Base-by-base conservation (phyloP, 495 filamentous ascomycete genomes). In the Hypoxylon cercidicola region DNA sequence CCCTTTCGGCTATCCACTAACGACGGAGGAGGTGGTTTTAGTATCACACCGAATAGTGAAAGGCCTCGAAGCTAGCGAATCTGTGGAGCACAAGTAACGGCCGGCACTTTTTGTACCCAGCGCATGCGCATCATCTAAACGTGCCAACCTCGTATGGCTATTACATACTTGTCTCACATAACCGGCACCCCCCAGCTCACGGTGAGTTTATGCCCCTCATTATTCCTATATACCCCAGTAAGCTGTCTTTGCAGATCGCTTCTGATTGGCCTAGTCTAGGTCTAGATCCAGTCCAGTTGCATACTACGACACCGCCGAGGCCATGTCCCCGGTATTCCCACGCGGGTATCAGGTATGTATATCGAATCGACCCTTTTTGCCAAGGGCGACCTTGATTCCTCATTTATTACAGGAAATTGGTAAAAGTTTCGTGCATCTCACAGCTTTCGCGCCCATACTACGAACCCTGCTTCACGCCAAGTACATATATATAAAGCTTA, bases 201-300 rank as follows among this genome's bases (percentile, higher is more conserved):
- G 40, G 44, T 30, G 50, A 43, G 32, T 56, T 57, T 45, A 61
- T 60, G 63, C 63, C 62, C 62, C 62, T 55, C 56, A 60, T 59
- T 7, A 58, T 51, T 58, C 19, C 48, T 16, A 21, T 51, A 60
- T 32, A 66, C 55, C 55, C 62, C 44, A 30, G 62, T 46, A 41
- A 55, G 25, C 25, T 37, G 39, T 30, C 32, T 11, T 10, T 23
- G 19, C 15, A 47, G 13, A 15, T 34, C 25, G n/a, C 35, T 49
- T 44, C 49, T 28, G 41, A 44, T 39, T 44, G 18, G 44, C 62
- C 55, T 48, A 41, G 23, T 55, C 43, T 9, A 11, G 4, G 13
- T 49, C 46, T 45, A n/a, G n/a, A n/a, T n/a, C n/a, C n/a, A n/a
- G n/a, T n/a, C n/a, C n/a, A 12, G 37, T 34, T 15, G 37, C 40